Evolutionary conservation across 306 rosid species (phyloP).

Genomic region (Parietaria judaica): DNA sequence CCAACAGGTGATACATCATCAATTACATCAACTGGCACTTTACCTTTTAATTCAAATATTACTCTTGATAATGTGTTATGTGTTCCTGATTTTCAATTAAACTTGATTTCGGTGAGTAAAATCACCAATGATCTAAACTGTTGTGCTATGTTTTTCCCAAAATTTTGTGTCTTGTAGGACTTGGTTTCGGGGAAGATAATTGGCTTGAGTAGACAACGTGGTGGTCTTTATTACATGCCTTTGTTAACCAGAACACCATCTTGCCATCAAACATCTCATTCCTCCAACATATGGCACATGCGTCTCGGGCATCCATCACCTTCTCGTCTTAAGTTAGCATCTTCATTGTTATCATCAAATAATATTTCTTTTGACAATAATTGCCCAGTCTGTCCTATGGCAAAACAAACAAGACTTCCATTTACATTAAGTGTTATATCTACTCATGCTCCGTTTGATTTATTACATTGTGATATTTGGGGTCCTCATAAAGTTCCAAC

Average conservation of each 20-base stretch:
- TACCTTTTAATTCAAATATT: neutral
- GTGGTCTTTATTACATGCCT: constrained; percentile 15
- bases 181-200: constrained; percentile 13
- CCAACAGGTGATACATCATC: constrained; percentile 4
- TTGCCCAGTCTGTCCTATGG: constrained; percentile 9
- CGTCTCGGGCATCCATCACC: constrained; percentile 11
- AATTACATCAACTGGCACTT: neutral
- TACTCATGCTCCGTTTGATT: constrained; percentile 5
- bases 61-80: constrained; percentile 17
- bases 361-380: neutral
- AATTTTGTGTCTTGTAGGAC: constrained; percentile 18
- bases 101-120: constrained; percentile 13
- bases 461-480: constrained; percentile 13
- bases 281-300: constrained; percentile 10
- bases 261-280: constrained; percentile 4
- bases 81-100: constrained; percentile 16
- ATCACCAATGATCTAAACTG: constrained; percentile 6
- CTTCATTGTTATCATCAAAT: neutral
- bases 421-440: constrained; percentile 9
- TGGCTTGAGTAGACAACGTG: constrained; percentile 4
- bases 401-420: constrained; percentile 7
- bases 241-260: neutral
- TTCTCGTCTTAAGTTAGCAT: constrained; percentile 1
- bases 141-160: constrained; percentile 4
- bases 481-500: too few relatives aligned